phyloP scores from a whole-genome alignment of 805 yeast genomes.

The Nakazawaea wyomingensis region DNA sequence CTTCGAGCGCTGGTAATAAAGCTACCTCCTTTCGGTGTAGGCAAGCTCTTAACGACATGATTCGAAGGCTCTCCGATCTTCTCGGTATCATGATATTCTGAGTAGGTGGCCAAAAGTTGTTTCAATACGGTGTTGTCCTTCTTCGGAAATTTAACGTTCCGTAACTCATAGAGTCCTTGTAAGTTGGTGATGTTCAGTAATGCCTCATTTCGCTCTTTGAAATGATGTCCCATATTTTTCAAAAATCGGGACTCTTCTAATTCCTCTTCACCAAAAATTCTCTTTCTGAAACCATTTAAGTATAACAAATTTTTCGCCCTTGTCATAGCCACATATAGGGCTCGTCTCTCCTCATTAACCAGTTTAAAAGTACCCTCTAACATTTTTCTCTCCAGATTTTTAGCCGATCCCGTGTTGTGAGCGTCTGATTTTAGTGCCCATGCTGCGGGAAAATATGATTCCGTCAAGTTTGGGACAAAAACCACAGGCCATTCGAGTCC shows the following conservation, averaged over 20 bases:
- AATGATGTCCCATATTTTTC: background rate
- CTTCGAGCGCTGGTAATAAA: conserved; percentile 1
- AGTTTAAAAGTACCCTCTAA: conserved; percentile 12
- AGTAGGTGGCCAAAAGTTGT: too few species aligned
- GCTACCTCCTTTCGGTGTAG: background rate
- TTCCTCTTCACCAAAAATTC: conserved; percentile 2
- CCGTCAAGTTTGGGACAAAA: conserved; percentile 67
- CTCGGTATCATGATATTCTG: background rate
- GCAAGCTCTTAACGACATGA: background rate
- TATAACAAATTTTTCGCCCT: conserved; percentile 51
- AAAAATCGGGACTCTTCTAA: conserved; percentile 10
- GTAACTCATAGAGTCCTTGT: conserved; percentile 1
- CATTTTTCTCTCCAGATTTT: background rate
- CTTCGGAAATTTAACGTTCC: background rate
- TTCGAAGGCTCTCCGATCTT: too few species aligned
- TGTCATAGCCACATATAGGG: conserved; percentile 85
- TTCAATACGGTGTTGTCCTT: background rate
- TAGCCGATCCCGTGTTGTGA: conserved; percentile 16
- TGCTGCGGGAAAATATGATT: conserved; percentile 59
- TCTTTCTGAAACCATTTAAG: conserved; percentile 3
- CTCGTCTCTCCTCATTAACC: conserved; percentile 73
- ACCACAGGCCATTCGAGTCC: conserved; percentile 97
- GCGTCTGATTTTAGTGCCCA: conserved; percentile 34
- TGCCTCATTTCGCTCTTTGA: conserved; percentile 3
- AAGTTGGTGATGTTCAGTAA: background rate